Conservation (phyloP, 2,329 filamentous ascomycete species). For the Fusarium pininemorale region DNA sequence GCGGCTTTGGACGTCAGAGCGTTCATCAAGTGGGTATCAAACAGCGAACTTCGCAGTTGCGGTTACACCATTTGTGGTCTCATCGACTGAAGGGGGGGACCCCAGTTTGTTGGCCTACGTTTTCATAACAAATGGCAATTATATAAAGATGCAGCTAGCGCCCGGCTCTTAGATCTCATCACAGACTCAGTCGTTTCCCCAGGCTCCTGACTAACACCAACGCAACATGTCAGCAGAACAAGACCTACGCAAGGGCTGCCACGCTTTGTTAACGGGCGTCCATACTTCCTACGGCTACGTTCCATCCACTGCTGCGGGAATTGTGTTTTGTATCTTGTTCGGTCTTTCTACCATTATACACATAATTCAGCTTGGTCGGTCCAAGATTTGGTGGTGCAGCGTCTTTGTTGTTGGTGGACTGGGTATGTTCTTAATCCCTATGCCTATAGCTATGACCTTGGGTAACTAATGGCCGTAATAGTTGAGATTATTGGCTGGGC, state of each 20-base stretch:
- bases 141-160: not conserved
- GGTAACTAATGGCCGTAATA: not conserved
- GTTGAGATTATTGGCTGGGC: not conserved
- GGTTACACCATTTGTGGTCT: not conserved
- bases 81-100: rapidly evolving
- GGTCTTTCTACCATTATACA: not conserved
- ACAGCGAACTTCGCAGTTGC: not conserved
- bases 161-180: not conserved
- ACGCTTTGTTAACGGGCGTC: not conserved
- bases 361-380: not conserved
- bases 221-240: not conserved
- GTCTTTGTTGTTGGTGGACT: not conserved
- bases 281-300: not conserved
- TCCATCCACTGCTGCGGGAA: not conserved
- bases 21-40: not conserved
- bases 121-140: too few species aligned
- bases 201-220: rapidly evolving
- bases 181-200: not conserved
- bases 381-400: not conserved
- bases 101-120: not conserved
- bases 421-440: not conserved
- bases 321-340: not conserved
- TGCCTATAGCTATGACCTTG: rapidly evolving
- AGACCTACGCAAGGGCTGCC: not conserved
- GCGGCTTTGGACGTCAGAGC: too few species aligned